Evolutionary conservation across 345 rosid species (phyloP).

Genomic region (Ceriops zippeliana): DNA sequence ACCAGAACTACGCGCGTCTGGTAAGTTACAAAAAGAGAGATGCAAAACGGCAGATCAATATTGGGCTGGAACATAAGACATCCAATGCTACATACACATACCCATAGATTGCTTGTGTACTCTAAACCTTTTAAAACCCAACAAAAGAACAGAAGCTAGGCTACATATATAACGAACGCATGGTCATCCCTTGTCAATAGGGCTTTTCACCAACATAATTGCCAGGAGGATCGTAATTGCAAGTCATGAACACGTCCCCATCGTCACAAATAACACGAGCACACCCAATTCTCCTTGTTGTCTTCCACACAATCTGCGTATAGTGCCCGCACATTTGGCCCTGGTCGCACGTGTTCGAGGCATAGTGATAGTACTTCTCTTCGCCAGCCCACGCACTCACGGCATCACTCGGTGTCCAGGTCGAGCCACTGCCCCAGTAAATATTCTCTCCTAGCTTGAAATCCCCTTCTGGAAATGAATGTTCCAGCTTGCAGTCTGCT

Average conservation of each 20-base stretch:
- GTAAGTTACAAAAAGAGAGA: too few relatives aligned
- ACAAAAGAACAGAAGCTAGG: too few relatives aligned
- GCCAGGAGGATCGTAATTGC: conserved; percentile 87
- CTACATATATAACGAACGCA: not conserved
- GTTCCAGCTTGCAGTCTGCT: conserved; percentile 56
- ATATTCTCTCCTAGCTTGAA: conserved; percentile 79
- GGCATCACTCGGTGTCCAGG: conserved; percentile 61
- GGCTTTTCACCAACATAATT: conserved; percentile 78
- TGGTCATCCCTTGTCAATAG: conserved; percentile 25
- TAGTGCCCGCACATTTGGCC: conserved; percentile 83
- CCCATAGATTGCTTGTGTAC: too few relatives aligned
- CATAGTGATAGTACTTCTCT: conserved; percentile 63
- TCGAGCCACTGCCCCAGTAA: conserved; percentile 71
- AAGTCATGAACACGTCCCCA: conserved; percentile 87
- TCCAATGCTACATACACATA: too few relatives aligned
- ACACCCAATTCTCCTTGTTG: conserved; percentile 61
- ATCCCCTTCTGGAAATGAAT: conserved; percentile 55
- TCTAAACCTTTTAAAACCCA: too few relatives aligned
- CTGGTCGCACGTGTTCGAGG: conserved; percentile 44
- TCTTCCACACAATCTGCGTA: conserved; percentile 84
- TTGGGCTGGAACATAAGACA: too few relatives aligned
- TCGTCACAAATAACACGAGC: conserved; percentile 67
- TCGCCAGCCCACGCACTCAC: conserved; percentile 70
- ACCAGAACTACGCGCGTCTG: too few relatives aligned
- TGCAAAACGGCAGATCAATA: too few relatives aligned